Evolutionary conservation across 805 yeast species (phyloP), one percentile per base, ranked within the genome.

Genomic region (Torulaspora delbrueckii): DNA sequence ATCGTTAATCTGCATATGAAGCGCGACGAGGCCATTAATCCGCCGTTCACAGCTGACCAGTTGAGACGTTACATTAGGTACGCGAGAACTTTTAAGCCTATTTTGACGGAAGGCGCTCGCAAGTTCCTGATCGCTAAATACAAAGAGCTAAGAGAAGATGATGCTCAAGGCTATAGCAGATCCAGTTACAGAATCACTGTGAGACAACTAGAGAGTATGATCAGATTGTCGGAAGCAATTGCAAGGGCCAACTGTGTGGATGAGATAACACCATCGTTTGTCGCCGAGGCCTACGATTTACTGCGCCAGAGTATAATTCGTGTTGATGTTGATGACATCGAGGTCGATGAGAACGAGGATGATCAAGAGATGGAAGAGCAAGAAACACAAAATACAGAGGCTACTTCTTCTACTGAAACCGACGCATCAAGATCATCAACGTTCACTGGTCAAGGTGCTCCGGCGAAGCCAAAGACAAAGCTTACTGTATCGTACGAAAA

Each of bases 191-290:
- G 98, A 65, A 93, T 93, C 57, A 93, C 99, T 0, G 99, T 93
- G 28, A 85, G 99, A 73, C 99, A 93, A 64, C 75, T 93, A 59
- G 99, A 91, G 69, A 84, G 93, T 43, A 79, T 90, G 89, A 84
- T 93, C 54, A 78, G 99, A 62, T 74, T 93, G 48, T 82, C 93
- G 3, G 99, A 93, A 65, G 98, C 96, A 1, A 90, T 93, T 67
- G 98, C 99, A 1, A 77, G 96, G 54, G 97, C 98, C 23, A 93
- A 91, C 66, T 90, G 98, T 68, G 86, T 90, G 14, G 93, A 86
- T 52, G 89, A 81, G 51, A 83, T 89, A 43, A 81, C 91, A 0
- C 86, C 91, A 6, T 75, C 76, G 28, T 86, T 88, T 64, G 98
- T 91, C 37, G 84, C 90, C 2, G 98, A 93, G 63, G 99, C 99